Evolutionary conservation across 805 yeast species (phyloP).

Genomic region (Kuraishia ogatae): DNA sequence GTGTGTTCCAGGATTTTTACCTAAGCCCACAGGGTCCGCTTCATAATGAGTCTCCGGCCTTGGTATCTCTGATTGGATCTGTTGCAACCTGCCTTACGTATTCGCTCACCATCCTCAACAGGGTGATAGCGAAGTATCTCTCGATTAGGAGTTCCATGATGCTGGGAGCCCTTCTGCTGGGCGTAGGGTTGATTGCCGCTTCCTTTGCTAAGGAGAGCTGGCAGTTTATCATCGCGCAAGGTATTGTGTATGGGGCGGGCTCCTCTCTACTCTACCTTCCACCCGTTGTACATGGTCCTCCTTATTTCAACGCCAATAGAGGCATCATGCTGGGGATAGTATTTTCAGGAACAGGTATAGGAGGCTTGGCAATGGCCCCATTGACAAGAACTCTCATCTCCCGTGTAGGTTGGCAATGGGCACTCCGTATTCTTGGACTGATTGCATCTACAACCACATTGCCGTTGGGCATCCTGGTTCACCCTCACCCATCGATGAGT

Average conservation of each 20-base stretch:
- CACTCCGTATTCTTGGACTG: constrained; percentile 21
- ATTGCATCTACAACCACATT: constrained; percentile 13
- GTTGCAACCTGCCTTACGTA: constrained; percentile 23
- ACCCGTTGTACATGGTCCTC: constrained; percentile 26
- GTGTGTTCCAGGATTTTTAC: constrained; percentile 28
- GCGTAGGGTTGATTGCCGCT: constrained; percentile 21
- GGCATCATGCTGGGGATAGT: constrained; percentile 26
- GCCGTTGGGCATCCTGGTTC: neutral
- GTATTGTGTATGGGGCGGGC: constrained; percentile 25
- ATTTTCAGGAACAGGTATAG: constrained; percentile 28
- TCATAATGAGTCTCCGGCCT: constrained; percentile 12
- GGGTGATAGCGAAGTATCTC: constrained; percentile 10
- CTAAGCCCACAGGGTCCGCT: constrained; percentile 22
- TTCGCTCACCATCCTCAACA: constrained; percentile 19
- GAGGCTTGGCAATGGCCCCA: constrained; percentile 24
- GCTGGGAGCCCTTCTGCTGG: constrained; percentile 18
- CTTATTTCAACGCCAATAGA: constrained; percentile 20
- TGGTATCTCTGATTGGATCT: constrained; percentile 26
- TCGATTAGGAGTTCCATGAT: constrained; percentile 17
- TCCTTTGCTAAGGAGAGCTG: constrained; percentile 13
- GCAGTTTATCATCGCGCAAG: constrained; percentile 25
- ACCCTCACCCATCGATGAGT: neutral
- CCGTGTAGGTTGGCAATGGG: constrained; percentile 26
- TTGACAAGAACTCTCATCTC: constrained; percentile 18
- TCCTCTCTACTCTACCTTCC: constrained; percentile 23